Evolutionary conservation across 2,329 filamentous ascomycete species (phyloP), one percentile per base, ranked within the genome.

Genomic region (Calonectria naviculata): DNA sequence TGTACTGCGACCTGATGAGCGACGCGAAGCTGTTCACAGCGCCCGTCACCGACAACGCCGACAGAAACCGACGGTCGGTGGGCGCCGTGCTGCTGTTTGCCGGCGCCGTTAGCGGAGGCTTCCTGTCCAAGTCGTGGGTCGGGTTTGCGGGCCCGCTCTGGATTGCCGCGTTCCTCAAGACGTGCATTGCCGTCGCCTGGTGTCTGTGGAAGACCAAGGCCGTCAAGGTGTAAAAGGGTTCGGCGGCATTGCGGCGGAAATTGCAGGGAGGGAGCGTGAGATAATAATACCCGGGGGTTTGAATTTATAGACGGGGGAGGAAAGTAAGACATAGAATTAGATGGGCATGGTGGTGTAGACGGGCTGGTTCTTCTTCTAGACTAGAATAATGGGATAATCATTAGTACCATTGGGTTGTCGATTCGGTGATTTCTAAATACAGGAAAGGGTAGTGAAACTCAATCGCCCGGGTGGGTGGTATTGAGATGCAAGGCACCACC

Each of bases 1-100:
- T 79, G 62, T 79, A 79, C 73, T 79, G 77, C 61, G 77, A 79
- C 13, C 62, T 79, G 72, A 78, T 79, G 75, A 79, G 77, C 56
- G 77, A 79, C 10, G 77, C 77, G 0, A 72, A 66, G 38, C 71
- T 79, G 5, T 79, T 79, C n/a, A 79, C 77, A 1, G 60, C 77
- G 0, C 75, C 77, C 0, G 54, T 78, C 5, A 74, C 70, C 6
- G 77, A 78, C 2, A 79, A 79, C 6, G 75, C 77, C 10, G 77
- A 79, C 47, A 68, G 77, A 17, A 78, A 73, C 49, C 66, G 77
- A 31, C 65, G 77, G 3, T 71, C 76, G 0, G 42, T 62, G 1
- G 77, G 77, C 24, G 77, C 77, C 0, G 26, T 77, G 1, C 34
- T 79, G 15, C 38, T 79, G 7, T 78, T 79, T 13, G 71, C 72